Evolutionary conservation across 768 basidiomycete genomes (phyloP), one percentile per base, ranked within the genome.

Genomic region (Tylopilus rubrobrunneus): DNA sequence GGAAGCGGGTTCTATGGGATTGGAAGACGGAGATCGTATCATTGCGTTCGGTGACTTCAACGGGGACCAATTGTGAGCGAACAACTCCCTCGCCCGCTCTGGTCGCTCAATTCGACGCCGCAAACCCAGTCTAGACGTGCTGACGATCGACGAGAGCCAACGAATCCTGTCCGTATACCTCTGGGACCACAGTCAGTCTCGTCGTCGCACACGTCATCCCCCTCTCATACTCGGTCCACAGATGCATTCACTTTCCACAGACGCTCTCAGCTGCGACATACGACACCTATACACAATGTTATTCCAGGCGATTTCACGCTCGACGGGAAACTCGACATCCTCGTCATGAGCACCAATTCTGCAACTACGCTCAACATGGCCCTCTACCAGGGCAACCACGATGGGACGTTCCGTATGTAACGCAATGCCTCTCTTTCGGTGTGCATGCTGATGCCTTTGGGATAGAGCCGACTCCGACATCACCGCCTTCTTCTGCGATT

Each of bases 11-110:
- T 73, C 84, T 1, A 75, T 95, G 68, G 95, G 94, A 2, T 71
- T 98, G 31, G 78, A 79, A 45, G 78, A 76, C n/a, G 79, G 83
- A 49, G 85, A 83, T 27, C 78, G 89, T 48, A 79, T 97, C 19
- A 78, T 92, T 55, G 95, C 94, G 8, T 90, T 92, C 62, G 97
- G 94, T 31, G 97, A 99, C 74, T 96, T 95, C 70, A 85, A 98
- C 68, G 94, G 91, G 5, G 93, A 98, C 70, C 94, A 98, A 68
- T 89, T 90, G 93, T 97, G 67, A 66, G 90, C 73, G 19, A 54
- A 41, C 45, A 37, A 17, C 17, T 5, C 44, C 39, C 29, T 10
- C 7, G 12, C 37, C 37, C 29, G 45, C 48, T 48, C 31, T 33
- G 34, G 47, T 42, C 33, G 27, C 39, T 31, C 29, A 7, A 10